Conservation (phyloP, 129 eudicot genomes). For the Tanacetum coccineum region DNA sequence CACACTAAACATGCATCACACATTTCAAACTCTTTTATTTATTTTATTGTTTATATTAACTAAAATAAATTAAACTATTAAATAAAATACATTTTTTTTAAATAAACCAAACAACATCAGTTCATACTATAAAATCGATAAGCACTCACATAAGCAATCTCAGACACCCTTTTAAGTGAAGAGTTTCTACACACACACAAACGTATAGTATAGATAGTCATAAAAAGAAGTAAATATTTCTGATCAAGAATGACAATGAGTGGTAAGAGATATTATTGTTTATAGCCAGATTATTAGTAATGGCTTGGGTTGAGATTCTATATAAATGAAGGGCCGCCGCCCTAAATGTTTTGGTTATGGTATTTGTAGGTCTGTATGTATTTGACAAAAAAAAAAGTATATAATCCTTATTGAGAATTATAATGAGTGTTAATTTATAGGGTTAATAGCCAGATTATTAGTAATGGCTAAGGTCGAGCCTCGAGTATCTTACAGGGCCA, state of each 20-base stretch:
- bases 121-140: no score
- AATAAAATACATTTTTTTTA: no score
- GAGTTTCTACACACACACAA: neutral
- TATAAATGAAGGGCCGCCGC: slow-evolving; percentile 10
- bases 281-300: slow-evolving; percentile 37
- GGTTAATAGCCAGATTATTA: slow-evolving; percentile 31
- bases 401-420: slow-evolving; percentile 16
- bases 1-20: no score
- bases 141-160: no score
- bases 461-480: slow-evolving; percentile 28
- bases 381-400: slow-evolving; percentile 6
- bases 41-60: no score
- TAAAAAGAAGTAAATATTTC: slow-evolving; percentile 14
- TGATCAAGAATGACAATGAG: slow-evolving; percentile 16
- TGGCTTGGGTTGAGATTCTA: slow-evolving; percentile 33
- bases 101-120: no score
- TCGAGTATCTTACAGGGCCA: slow-evolving; percentile 18
- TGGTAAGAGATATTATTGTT: slow-evolving; percentile 20
- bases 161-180: no score
- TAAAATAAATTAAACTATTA: no score
- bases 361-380: slow-evolving; percentile 21
- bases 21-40: no score
- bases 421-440: slow-evolving; percentile 10
- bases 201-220: neutral
- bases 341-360: slow-evolving; percentile 14